Conservation (phyloP, 441 rosid genomes). For the Melastoma candidum region DNA sequence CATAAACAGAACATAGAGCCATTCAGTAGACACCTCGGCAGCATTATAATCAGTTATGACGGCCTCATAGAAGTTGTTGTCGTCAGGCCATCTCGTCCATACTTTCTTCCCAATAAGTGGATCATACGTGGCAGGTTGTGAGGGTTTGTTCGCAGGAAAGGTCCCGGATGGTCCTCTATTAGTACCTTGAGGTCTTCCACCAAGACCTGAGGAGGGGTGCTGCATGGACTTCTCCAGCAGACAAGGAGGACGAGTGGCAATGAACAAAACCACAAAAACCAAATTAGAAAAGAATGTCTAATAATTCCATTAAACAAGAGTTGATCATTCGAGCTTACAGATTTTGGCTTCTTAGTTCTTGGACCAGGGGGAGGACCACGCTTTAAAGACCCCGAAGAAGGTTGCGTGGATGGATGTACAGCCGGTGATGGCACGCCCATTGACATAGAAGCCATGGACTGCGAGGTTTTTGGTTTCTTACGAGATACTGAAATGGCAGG, state of each 20-base stretch:
- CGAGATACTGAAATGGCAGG: conserved; percentile 92
- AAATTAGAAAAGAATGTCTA: neutral
- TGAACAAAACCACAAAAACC: conserved; percentile 18
- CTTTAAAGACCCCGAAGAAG: conserved; percentile 5
- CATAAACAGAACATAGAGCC: neutral
- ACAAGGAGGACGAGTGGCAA: conserved; percentile 24
- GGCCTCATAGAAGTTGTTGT: conserved; percentile 65
- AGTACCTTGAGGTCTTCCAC: conserved; percentile 34
- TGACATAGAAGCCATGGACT: conserved; percentile 24
- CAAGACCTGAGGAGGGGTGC: conserved; percentile 33
- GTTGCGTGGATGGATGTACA: conserved; percentile 4
- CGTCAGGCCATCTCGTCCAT: conserved; percentile 63
- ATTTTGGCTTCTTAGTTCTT: conserved; percentile 1
- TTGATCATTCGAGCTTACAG: neutral
- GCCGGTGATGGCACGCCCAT: conserved; percentile 1
- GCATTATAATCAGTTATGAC: conserved; percentile 41
- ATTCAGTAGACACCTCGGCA: conserved; percentile 29
- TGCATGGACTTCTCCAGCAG: conserved; percentile 33
- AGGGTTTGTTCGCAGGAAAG: conserved; percentile 26
- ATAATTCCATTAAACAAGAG: conserved; percentile 1
- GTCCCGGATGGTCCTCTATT: conserved; percentile 38
- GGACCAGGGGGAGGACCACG: conserved; percentile 4
- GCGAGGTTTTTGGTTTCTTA: conserved; percentile 31
- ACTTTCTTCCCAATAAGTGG: conserved; percentile 47
- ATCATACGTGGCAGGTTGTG: conserved; percentile 31